A percentile compares a stretch with the other conserved stretches of the same genome.
Conservation (phyloP, 2,329 filamentous ascomycete genomes). For the Fusarium buharicum region DNA sequence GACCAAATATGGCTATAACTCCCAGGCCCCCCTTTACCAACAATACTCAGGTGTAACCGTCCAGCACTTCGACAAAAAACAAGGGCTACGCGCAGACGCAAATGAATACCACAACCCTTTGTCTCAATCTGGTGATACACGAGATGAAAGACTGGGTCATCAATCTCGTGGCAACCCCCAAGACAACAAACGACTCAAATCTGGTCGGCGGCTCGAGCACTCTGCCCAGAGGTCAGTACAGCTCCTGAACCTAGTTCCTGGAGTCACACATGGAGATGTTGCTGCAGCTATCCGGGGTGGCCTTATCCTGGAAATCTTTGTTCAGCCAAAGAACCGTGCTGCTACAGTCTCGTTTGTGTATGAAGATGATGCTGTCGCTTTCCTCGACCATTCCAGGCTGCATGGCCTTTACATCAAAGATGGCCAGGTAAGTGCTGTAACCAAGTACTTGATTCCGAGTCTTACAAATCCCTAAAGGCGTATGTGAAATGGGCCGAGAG, state of each 20-base stretch:
- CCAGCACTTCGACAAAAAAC: background rate
- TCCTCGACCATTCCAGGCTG: slow-evolving; percentile 70
- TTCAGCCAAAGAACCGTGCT: slow-evolving; percentile 67
- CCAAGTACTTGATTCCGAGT: background rate
- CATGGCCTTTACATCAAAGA: slow-evolving; percentile 75
- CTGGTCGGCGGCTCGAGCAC: slow-evolving; percentile 44
- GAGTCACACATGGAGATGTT: slow-evolving; percentile 73
- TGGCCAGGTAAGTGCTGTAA: slow-evolving; percentile 65
- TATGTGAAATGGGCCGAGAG: slow-evolving; percentile 75
- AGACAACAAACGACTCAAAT: background rate
- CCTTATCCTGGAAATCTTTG: slow-evolving; percentile 73
- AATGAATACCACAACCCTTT: background rate
- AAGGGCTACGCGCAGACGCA: background rate
- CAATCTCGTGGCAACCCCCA: background rate
- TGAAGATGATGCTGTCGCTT: slow-evolving; percentile 69
- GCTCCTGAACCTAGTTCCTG: slow-evolving; percentile 70
- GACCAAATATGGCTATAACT: background rate
- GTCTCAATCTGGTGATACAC: background rate
- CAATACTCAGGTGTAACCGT: background rate
- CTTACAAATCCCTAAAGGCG: slow-evolving; percentile 60
- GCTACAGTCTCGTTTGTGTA: slow-evolving; percentile 77
- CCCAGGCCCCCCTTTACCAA: slow-evolving; percentile 4
- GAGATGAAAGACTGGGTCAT: background rate
- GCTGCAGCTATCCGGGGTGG: slow-evolving; percentile 74
- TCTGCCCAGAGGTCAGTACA: slow-evolving; percentile 67